Conservation (phyloP, 129 eudicot species). For the Flaveria ramosissima region DNA sequence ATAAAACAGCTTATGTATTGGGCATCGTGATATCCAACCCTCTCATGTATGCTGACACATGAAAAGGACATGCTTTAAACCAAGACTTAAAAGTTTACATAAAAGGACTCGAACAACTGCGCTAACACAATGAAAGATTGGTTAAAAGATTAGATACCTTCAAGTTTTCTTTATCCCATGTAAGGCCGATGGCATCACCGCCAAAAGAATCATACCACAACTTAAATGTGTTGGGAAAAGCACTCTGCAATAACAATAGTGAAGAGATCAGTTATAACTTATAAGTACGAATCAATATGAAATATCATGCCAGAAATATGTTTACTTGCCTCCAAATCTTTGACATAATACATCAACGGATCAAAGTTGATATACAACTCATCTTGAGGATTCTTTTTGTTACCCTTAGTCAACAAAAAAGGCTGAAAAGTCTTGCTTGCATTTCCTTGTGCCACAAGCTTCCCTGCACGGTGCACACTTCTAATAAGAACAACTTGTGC, state of each 20-base stretch:
- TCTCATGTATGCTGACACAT: not conserved
- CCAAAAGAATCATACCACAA: constrained; percentile 94
- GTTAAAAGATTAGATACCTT: constrained; percentile 49
- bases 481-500: constrained; percentile 16
- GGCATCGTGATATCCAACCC: no score
- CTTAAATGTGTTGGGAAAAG: constrained; percentile 65
- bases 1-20: no score
- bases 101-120: not conserved
- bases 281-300: not conserved
- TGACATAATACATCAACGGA: constrained; percentile 65
- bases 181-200: constrained; percentile 90
- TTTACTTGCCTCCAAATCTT: constrained; percentile 66
- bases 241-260: constrained; percentile 50
- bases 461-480: constrained; percentile 47
- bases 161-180: constrained; percentile 64
- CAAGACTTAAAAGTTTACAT: not conserved
- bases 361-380: constrained; percentile 79
- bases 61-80: not conserved
- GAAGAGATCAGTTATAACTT: not conserved
- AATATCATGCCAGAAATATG: not conserved
- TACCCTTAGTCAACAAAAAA: constrained; percentile 44
- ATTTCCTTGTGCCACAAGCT: constrained; percentile 60
- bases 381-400: constrained; percentile 44
- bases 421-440: constrained; percentile 81
- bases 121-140: constrained; percentile 1